Base-by-base conservation (phyloP, 768 basidiomycete genomes). In the Pisolithus microcarpus region DNA sequence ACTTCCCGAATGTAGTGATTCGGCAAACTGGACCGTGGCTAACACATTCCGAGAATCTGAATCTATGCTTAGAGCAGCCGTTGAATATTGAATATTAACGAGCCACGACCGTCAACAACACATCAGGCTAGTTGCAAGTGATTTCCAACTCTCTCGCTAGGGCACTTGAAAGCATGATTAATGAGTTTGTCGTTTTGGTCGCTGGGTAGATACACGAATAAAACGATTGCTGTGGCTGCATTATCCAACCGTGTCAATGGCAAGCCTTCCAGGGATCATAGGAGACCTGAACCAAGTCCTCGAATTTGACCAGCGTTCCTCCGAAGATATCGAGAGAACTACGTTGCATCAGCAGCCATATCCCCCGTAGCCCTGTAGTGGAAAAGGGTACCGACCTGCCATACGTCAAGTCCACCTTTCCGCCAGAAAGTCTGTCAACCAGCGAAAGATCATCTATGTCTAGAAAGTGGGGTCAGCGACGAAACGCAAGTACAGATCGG, bases 391-490 rank as follows among this genome's bases (percentile, higher is more conserved):
- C 44, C 66, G 69, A 76, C 60, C 70, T 65, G 36, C 70, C 61
- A 47, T 67, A 61, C 44, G 74, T 66, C 59, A 70, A 54, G 49
- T 67, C 66, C 15, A 98, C 91, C 45, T 78, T 84, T 16, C 96
- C 96, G 16, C 66, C 65, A 4, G 92, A 95, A 4, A 98, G 75
- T 5, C 67, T 66, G 58, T 95, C 75, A 5, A 99, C 94, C 4
- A 88, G 76, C 37, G 78, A 77, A 26, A 98, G 75, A 66, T 98
- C 95, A 8, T 75, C 73, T 48, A 94, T 72, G 51, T 85, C 94
- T 94, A 50, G 30, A 2, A n/a, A 24, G 31, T 39, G 8, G 28
- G 48, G 44, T 50, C 16, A 34, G 60, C 24, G 56, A 46, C 34
- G 43, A n/a, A 46, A 28, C 39, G 3, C n/a, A 18, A 5, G 16